Evolutionary conservation across 2,329 filamentous ascomycete species (phyloP).

Genomic region (Alternaria triticina): DNA sequence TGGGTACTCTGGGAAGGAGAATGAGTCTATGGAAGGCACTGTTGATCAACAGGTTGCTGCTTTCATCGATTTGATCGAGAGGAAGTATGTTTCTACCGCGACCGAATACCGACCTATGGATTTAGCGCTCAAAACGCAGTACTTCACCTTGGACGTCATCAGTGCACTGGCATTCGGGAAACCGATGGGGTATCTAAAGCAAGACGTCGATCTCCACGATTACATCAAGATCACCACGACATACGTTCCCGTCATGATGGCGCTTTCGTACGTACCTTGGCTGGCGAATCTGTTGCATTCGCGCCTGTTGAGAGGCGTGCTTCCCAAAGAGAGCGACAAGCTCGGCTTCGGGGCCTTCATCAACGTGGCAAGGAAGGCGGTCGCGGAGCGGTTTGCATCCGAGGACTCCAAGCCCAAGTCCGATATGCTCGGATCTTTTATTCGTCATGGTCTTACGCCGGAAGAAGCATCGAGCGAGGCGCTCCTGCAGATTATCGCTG

Average conservation of each 20-base stretch:
- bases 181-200: slow-evolving; percentile 57
- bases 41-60: slow-evolving; percentile 55
- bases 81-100: slow-evolving; percentile 47
- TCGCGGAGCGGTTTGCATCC: slow-evolving; percentile 56
- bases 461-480: slow-evolving; percentile 53
- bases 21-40: slow-evolving; percentile 55
- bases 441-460: slow-evolving; percentile 52
- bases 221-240: slow-evolving; percentile 54
- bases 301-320: slow-evolving; percentile 16
- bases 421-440: slow-evolving; percentile 62
- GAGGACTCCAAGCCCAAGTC: slow-evolving; percentile 46
- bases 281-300: slow-evolving; percentile 25
- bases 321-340: slow-evolving; percentile 52
- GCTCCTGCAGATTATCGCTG: slow-evolving; percentile 58
- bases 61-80: slow-evolving; percentile 55
- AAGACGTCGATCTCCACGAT: slow-evolving; percentile 55
- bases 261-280: slow-evolving; percentile 18
- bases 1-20: slow-evolving; percentile 56
- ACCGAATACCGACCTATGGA: slow-evolving; percentile 49
- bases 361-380: slow-evolving; percentile 54
- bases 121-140: slow-evolving; percentile 56
- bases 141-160: slow-evolving; percentile 62
- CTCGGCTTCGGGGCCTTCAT: slow-evolving; percentile 48
- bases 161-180: slow-evolving; percentile 59
- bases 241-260: slow-evolving; percentile 25